A percentile compares a stretch with the other conserved stretches of the same genome.
Conservation (phyloP, 768 basidiomycete species). For the Fomitopsis pulvina region DNA sequence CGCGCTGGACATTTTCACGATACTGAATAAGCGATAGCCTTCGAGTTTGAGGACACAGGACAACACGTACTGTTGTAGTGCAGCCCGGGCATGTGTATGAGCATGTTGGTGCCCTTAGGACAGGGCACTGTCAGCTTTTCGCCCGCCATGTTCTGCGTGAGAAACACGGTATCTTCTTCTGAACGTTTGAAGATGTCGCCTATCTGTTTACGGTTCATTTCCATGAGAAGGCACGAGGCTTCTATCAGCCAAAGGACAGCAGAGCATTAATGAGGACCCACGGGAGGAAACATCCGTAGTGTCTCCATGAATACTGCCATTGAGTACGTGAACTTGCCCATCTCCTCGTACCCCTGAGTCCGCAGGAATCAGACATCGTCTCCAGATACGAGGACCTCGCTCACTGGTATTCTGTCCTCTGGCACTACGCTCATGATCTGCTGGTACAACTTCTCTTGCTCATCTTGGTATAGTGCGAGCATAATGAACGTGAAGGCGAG, state of each 20-base stretch:
- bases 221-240: no score
- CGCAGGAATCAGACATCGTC: not conserved
- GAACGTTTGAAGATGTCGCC: no score
- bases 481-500: no score
- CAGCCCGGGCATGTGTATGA: constrained; percentile 21
- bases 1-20: constrained; percentile 22
- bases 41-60: no score
- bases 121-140: constrained; percentile 20
- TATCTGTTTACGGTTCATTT: no score
- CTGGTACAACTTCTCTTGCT: constrained; percentile 31
- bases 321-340: constrained; percentile 13
- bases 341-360: constrained; percentile 21
- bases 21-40: not conserved
- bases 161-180: no score
- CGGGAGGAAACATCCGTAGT: constrained; percentile 26
- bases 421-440: constrained; percentile 21
- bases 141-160: constrained; percentile 18
- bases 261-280: constrained; percentile 15
- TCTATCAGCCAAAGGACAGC: no score
- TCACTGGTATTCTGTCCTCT: constrained; percentile 21
- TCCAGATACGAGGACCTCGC: constrained; percentile 1
- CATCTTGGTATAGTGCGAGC: constrained; percentile 33
- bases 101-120: constrained; percentile 21
- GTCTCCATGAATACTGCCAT: constrained; percentile 29
- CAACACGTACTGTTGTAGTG: constrained; percentile 27